Conservation (phyloP, 2,329 filamentous ascomycete species). For the Fusarium irregulare region DNA sequence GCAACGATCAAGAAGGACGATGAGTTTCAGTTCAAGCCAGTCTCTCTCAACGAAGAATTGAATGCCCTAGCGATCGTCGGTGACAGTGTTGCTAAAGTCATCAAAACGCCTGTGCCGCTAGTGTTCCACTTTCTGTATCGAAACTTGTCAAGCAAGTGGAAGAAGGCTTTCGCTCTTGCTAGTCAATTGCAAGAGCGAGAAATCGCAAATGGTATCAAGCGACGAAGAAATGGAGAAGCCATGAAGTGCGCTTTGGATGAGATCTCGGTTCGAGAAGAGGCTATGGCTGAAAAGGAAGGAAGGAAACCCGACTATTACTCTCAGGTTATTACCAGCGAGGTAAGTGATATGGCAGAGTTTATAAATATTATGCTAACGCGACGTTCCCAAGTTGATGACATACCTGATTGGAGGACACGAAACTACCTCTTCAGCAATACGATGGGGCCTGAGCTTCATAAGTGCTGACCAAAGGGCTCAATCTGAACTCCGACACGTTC, state of each 20-base stretch:
- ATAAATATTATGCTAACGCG: not conserved
- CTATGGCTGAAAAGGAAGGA: slow-evolving; percentile 17
- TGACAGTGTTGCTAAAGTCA: slow-evolving; percentile 13
- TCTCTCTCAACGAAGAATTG: slow-evolving; percentile 17
- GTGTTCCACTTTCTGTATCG: slow-evolving; percentile 26
- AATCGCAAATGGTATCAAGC: slow-evolving; percentile 8
- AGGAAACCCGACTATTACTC: slow-evolving; percentile 23
- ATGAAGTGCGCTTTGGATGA: slow-evolving; percentile 29
- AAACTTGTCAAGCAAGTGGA: not conserved
- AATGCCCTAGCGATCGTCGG: slow-evolving; percentile 4
- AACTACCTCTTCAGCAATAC: slow-evolving; percentile 23
- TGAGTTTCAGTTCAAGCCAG: not conserved
- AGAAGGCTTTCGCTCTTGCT: not conserved
- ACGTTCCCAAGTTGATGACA: slow-evolving; percentile 3
- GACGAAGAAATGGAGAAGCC: slow-evolving; percentile 13
- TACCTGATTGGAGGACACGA: slow-evolving; percentile 31
- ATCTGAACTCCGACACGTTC: not conserved
- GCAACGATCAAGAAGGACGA: not conserved
- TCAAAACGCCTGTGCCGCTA: slow-evolving; percentile 12
- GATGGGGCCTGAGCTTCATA: slow-evolving; percentile 29
- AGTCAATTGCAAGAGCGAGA: not conserved
- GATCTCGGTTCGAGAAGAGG: slow-evolving; percentile 24
- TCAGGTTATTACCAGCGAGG: slow-evolving; percentile 21
- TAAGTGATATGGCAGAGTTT: not conserved
- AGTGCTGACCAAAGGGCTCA: slow-evolving; percentile 23